These are phyloP conservation scores for Mesotaenium endlicherianum DNA, from an alignment of 139 green algal genomes.

Conservation along the genomic window DNA sequence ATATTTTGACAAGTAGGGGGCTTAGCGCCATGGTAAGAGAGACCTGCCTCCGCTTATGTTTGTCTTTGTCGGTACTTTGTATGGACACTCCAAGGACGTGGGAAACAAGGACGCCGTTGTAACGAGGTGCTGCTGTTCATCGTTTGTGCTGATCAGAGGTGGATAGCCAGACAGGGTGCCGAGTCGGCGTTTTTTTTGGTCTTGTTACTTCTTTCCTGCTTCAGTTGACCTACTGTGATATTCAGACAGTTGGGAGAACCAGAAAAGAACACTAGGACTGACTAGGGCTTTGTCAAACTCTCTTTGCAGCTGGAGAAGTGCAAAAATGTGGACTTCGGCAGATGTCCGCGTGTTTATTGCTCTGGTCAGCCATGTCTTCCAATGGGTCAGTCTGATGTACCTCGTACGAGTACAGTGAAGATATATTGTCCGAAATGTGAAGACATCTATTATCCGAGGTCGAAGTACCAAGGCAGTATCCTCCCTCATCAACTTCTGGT, in stretches of 20 bases:
- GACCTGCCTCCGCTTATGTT: background rate
- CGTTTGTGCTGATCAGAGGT: too few relatives aligned
- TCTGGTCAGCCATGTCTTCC: conserved; percentile 87
- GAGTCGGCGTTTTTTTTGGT: too few relatives aligned
- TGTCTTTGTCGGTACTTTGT: too few relatives aligned
- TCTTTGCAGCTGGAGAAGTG: conserved; percentile 88
- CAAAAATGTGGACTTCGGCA: conserved; percentile 86
- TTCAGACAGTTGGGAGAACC: too few relatives aligned
- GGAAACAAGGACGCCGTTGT: too few relatives aligned
- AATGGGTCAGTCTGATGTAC: conserved; percentile 83
- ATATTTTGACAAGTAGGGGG: conserved; percentile 83
- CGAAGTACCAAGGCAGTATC: conserved; percentile 76
- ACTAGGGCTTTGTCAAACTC: too few relatives aligned
- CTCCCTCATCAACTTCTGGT: conserved; percentile 11
- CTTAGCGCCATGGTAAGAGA: conserved; percentile 50
- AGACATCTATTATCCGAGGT: conserved; percentile 90
- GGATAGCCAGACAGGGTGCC: too few relatives aligned
- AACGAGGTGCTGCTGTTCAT: too few relatives aligned
- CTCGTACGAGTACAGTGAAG: conserved; percentile 80
- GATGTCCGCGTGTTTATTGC: conserved; percentile 87
- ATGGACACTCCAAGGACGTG: too few relatives aligned
- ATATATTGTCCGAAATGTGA: conserved; percentile 92
- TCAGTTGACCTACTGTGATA: too few relatives aligned
- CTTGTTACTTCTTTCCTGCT: too few relatives aligned
- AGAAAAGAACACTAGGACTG: too few relatives aligned